These are phyloP conservation scores for Cercospora sojina DNA, from an alignment of 2,329 filamentous ascomycete genomes.

Conservation along the genomic window DNA sequence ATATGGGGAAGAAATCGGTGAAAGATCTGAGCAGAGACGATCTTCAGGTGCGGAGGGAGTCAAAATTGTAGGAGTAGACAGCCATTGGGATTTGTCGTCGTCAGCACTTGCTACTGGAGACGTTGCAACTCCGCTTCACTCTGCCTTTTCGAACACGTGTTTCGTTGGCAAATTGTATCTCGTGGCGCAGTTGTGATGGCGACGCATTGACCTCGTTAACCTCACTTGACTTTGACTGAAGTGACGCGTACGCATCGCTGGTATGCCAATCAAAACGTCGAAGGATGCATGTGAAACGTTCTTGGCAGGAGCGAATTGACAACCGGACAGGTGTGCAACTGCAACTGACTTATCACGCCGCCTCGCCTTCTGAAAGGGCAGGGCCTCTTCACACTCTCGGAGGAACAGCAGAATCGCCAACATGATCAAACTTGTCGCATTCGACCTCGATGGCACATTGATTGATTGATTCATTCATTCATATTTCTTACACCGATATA, in stretches of 20 bases:
- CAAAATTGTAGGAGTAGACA: slow-evolving; percentile 20
- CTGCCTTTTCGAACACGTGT: neutral
- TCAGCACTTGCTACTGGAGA: neutral
- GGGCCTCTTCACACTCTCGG: too few relatives aligned
- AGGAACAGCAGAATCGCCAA: slow-evolving; percentile 3
- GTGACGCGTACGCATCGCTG: neutral
- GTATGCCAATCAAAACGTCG: neutral
- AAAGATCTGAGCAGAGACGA: slow-evolving; percentile 25
- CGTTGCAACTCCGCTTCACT: neutral
- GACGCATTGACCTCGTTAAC: neutral
- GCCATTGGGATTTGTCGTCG: neutral
- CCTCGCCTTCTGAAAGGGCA: too few relatives aligned
- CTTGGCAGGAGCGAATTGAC: neutral
- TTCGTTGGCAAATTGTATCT: neutral
- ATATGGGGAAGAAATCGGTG: slow-evolving; percentile 25
- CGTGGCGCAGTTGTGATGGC: neutral
- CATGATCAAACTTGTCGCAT: slow-evolving; percentile 41
- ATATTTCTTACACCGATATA: too few relatives aligned
- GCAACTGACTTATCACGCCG: neutral
- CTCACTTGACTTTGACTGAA: neutral
- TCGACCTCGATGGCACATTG: slow-evolving; percentile 44
- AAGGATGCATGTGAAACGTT: neutral
- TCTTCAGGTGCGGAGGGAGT: slow-evolving; percentile 22
- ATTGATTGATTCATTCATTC: too few relatives aligned
- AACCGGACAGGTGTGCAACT: neutral